Base-by-base conservation (phyloP, 805 yeast species). In the Phaffomyces opuntiae region DNA sequence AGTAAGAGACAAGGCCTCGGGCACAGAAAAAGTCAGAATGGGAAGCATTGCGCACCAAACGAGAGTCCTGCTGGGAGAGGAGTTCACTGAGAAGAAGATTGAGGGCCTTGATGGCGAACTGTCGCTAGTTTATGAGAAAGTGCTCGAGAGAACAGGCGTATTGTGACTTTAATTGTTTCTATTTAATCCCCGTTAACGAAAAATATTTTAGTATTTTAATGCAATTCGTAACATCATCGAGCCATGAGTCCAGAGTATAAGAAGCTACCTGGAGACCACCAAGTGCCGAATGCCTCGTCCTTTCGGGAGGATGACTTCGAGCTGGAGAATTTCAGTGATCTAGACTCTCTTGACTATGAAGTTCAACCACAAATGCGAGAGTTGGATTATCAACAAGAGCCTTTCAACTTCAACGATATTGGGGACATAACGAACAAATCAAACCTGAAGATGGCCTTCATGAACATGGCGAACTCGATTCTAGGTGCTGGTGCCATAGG, bases 401-500 rank as follows among this genome's bases (percentile, higher is more conserved):
- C 57, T 8, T 52, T 53, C 48, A 44, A 46, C 2, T 34, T 52
- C 26, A 44, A 45, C 7, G 54, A 52, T 34, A 38, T 53, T 6
- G 17, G 32, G 14, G 50, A 42, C 9, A 33, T 46, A 5, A 47
- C 38, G 3, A 56, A 58, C 36, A 78, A 77, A 53, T 78, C 86
- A 2, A 74, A 72, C 36, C 72, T 90, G 74, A 77, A 75, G 47
- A 84, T 84, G 87, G 97, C 97, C 6, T 89, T 90, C 59, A 86
- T 90, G 95, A 91, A 91, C 64, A 89, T 90, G 96, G 95, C 96
- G 9, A 90, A 90, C 64, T 83, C 95, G 17, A 91, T 91, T 49
- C 71, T 91, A 7, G 98, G 98, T 0, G 97, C 98, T 0, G 98
- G 98, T 8, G 87, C 91, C 44, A 87, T 91, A 31, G 96, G 97